Evolutionary conservation across 1,139 yeast genomes (phyloP).

Genomic region (Kodamaea arcana): DNA sequence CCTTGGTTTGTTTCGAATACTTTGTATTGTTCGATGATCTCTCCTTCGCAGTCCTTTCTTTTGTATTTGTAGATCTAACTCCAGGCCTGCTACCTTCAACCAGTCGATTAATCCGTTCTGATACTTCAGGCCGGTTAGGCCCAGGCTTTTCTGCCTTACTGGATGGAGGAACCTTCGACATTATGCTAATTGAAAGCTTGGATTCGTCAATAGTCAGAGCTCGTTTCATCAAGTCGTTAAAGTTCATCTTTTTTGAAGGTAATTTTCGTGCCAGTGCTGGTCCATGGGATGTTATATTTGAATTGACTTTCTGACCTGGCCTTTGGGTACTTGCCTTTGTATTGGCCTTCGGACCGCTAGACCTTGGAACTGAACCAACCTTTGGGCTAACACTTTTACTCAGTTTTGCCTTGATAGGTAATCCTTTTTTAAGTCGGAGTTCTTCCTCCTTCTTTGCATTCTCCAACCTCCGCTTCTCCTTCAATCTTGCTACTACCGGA

Average conservation of each 20-base stretch:
- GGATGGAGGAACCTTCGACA: constrained; percentile 16
- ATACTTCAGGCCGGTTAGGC: background rate
- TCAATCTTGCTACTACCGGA: constrained; percentile 57
- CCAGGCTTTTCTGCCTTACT: constrained; percentile 15
- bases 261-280: constrained; percentile 6
- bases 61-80: background rate
- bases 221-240: constrained; percentile 65
- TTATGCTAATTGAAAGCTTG: constrained; percentile 36
- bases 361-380: constrained; percentile 8
- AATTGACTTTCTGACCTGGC: background rate
- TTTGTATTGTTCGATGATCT: background rate
- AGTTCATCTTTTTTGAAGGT: constrained; percentile 49
- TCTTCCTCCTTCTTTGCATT: constrained; percentile 40
- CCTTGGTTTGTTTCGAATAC: background rate
- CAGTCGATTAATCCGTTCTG: too few species aligned
- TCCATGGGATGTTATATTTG: background rate
- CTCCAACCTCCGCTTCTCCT: constrained; percentile 61
- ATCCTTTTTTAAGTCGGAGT: constrained; percentile 30
- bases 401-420: constrained; percentile 19
- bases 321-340: background rate
- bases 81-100: constrained; percentile 10
- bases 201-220: constrained; percentile 54
- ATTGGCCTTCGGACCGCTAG: constrained; percentile 6
- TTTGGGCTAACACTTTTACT: constrained; percentile 3
- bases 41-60: too few species aligned